Evolutionary conservation across 257 asterid genomes (phyloP).

Genomic region (Capsicum baccatum): DNA sequence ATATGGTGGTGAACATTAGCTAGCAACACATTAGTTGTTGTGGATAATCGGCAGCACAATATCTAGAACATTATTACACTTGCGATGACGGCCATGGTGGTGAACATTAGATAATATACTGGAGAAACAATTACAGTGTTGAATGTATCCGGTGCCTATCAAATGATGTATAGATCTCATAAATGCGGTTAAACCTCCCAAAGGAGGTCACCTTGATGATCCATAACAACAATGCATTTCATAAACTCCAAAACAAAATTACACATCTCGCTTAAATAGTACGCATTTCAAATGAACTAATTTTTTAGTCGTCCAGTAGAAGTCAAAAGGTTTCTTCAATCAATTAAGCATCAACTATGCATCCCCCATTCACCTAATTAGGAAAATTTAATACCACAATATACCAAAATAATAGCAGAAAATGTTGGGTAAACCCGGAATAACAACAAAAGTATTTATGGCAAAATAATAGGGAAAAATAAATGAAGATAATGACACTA

Average conservation of each 20-base stretch:
- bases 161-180: not conserved
- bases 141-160: not conserved
- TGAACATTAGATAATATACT: not conserved
- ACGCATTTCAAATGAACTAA: not conserved
- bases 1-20: not conserved
- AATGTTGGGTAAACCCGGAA: no score
- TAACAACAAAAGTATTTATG: no score
- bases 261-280: not conserved
- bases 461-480: no score
- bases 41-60: not conserved
- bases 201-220: not conserved
- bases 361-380: not conserved
- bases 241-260: not conserved
- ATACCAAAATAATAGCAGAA: not conserved
- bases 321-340: not conserved
- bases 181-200: not conserved
- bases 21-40: not conserved
- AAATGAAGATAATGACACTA: no score
- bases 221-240: not conserved
- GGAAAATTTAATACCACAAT: not conserved
- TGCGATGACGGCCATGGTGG: conserved; percentile 8
- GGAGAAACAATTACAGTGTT: conserved; percentile 6
- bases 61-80: not conserved
- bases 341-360: not conserved
- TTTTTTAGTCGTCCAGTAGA: not conserved